Base-by-base conservation (phyloP, 2,329 filamentous ascomycete species). In the Cytospora piceicola region DNA sequence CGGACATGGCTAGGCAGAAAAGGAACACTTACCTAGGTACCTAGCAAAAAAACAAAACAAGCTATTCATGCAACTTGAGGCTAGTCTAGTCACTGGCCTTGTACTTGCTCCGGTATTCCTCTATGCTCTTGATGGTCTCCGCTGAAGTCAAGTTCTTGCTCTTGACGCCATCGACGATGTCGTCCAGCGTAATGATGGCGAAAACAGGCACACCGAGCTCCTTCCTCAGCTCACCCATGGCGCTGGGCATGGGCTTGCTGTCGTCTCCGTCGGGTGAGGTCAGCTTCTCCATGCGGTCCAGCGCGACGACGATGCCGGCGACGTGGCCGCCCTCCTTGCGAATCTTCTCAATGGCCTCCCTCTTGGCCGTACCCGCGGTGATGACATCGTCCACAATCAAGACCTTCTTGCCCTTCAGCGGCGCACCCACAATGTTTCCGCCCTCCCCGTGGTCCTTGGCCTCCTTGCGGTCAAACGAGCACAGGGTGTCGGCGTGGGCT, bases 341-440 rank as follows among this genome's bases (percentile, higher is more conserved):
- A 75, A 98, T 97, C 77, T 97, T 95, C 63, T 88, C 88, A 67
- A 98, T 93, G 17, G 94, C 93, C 77, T 98, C 94, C 66, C 93
- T 85, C 81, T 97, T 94, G 51, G 95, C 95, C 1, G 94, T 98
- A 32, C 95, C 95, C 0, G 93, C 94, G 0, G 94, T 97, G 73
- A 98, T 94, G 65, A 99, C 94, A 79, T 98, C 95, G 81, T 99
- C 95, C 51, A 99, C 90, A 71, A 99, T 91, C 39, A 99, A 83
- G 20, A 97, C 88, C 67, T 85, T 87, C 85, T 95, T 94, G 62
- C 92, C 94, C 79, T 91, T 90, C 61, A 98, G 82, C 8, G 90
- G 85, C 34, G 93, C 91, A 14, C 95, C 95, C 17, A 98, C 94
- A 73, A 98, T 96, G 76, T 87, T 91, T 54, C 95, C 94, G 39